Evolutionary conservation across 768 basidiomycete genomes (phyloP).

Genomic region (Suillus alpinus): DNA sequence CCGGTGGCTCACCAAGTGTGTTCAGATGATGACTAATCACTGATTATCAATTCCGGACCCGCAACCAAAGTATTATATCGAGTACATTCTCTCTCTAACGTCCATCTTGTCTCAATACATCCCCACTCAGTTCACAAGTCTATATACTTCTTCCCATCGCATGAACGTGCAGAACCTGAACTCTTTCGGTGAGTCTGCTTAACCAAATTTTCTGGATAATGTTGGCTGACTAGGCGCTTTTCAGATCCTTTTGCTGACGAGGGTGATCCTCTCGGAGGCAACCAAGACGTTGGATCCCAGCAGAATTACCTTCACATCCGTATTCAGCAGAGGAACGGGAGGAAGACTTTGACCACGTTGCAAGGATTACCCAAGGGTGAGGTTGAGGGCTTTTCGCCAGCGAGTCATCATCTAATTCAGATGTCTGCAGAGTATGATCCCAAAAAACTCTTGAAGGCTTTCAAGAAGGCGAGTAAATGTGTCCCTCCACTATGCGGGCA

Average conservation of each 20-base stretch:
- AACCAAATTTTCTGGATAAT: background rate
- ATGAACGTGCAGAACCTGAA: conserved; percentile 95
- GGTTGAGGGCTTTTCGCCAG: conserved; percentile 25
- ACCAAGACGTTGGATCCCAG: conserved; percentile 76
- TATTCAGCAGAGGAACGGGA: conserved; percentile 98
- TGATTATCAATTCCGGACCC: conserved; percentile 22
- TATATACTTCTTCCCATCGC: conserved; percentile 56
- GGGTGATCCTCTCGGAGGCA: conserved; percentile 75
- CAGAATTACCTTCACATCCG: conserved; percentile 91
- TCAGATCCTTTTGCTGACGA: conserved; percentile 96
- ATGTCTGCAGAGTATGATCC: conserved; percentile 80
- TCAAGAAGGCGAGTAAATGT: conserved; percentile 78
- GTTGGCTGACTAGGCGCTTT: conserved; percentile 15
- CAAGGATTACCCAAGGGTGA: conserved; percentile 90
- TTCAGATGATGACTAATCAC: conserved; percentile 7
- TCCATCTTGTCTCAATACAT: conserved; percentile 31
- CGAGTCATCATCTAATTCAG: conserved; percentile 13
- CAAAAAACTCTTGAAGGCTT: conserved; percentile 97
- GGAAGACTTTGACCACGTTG: conserved; percentile 96
- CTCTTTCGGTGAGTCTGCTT: conserved; percentile 56
- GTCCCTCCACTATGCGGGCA: background rate
- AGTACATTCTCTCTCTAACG: conserved; percentile 19
- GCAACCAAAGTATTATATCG: conserved; percentile 7
- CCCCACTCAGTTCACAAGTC: conserved; percentile 46
- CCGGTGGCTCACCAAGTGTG: conserved; percentile 24